Percentiles rank a stretch among this genome's conserved stretches.
phyloP scores from a whole-genome alignment of 106 monocot species.

The Cymbidium sinense region DNA sequence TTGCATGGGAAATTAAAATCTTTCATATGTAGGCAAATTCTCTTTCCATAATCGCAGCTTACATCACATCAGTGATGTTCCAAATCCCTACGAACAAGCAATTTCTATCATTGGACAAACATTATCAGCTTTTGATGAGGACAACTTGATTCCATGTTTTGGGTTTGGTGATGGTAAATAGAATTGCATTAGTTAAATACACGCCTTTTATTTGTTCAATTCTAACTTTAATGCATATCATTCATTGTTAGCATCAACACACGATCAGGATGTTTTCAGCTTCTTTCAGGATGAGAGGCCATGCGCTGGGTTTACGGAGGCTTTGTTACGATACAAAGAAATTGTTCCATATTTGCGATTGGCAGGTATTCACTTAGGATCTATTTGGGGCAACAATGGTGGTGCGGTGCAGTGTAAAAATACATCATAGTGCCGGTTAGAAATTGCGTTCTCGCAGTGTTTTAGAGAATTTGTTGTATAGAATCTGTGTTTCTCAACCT shows the following conservation, averaged over 20 bases:
- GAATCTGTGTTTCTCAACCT: too few species aligned
- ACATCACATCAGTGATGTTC: constrained; percentile 43
- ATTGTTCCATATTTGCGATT: constrained; percentile 36
- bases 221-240: not conserved
- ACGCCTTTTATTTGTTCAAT: not conserved
- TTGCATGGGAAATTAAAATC: not conserved
- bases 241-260: constrained; percentile 46
- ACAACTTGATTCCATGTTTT: constrained; percentile 77
- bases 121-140: constrained; percentile 67
- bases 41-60: constrained; percentile 54
- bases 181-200: not conserved
- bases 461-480: too few species aligned
- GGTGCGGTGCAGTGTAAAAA: too few species aligned
- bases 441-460: too few species aligned
- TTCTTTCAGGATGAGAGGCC: constrained; percentile 41
- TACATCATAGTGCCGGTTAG: too few species aligned
- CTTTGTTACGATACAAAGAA: constrained; percentile 38
- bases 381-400: too few species aligned
- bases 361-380: constrained; percentile 34
- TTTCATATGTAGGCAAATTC: constrained; percentile 35
- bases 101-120: constrained; percentile 77
- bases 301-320: constrained; percentile 51
- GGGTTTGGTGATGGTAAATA: constrained; percentile 83
- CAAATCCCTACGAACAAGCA: constrained; percentile 81
- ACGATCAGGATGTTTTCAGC: constrained; percentile 52